Conservation (phyloP, 176 grass and related monocot genomes). For the Musa beccarii region DNA sequence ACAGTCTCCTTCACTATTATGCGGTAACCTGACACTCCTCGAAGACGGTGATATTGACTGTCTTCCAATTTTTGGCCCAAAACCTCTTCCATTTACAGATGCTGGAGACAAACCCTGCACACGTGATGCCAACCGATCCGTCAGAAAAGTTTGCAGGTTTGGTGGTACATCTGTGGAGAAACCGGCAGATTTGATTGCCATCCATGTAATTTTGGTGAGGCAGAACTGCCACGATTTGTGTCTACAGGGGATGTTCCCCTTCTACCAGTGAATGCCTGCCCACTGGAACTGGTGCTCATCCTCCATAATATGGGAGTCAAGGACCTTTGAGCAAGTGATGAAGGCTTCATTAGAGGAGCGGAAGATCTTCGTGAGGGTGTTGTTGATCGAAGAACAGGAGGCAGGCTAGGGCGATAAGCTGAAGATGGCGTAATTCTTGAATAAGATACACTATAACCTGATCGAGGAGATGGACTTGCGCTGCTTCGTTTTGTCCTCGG, state of each 20-base stretch:
- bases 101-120: constrained; percentile 62
- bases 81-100: constrained; percentile 47
- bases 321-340: constrained; percentile 54
- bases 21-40: constrained; percentile 61
- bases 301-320: constrained; percentile 61
- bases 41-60: constrained; percentile 78
- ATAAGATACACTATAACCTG: constrained; percentile 26
- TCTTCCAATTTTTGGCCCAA: constrained; percentile 51
- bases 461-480: constrained; percentile 66
- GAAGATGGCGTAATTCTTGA: constrained; percentile 52
- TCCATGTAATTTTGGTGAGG: constrained; percentile 58
- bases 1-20: constrained; percentile 53
- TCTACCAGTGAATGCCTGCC: constrained; percentile 31
- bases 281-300: constrained; percentile 61
- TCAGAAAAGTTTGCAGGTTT: constrained; percentile 74
- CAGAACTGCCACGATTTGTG: constrained; percentile 42
- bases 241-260: constrained; percentile 63
- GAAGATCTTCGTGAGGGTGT: constrained; percentile 40
- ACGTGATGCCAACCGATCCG: constrained; percentile 43
- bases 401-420: constrained; percentile 50
- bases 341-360: constrained; percentile 52
- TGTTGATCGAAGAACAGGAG: constrained; percentile 35
- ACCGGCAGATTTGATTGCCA: constrained; percentile 62
- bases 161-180: constrained; percentile 71
- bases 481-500: constrained; percentile 76